Percentiles rank a stretch among this genome's conserved stretches.
Conservation (phyloP, 805 yeast species). For the Saturnispora gosingensis region DNA sequence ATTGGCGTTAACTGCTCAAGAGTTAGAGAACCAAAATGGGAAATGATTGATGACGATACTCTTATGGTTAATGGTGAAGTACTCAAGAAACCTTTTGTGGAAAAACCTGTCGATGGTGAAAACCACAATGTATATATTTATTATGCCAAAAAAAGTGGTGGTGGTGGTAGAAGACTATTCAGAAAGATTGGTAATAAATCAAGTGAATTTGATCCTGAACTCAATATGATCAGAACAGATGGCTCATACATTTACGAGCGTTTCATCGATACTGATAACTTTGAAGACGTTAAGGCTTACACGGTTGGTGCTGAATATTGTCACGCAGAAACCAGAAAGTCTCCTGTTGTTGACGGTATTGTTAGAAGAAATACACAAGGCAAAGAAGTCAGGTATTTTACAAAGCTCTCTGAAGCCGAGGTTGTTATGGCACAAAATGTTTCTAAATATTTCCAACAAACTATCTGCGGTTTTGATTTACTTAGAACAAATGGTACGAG, state of each 20-base stretch:
- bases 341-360: slow-evolving; percentile 99
- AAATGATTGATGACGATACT: slow-evolving; percentile 83
- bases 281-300: slow-evolving; percentile 97
- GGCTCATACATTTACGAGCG: slow-evolving; percentile 90
- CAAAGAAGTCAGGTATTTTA: slow-evolving; percentile 86
- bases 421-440: slow-evolving; percentile 72
- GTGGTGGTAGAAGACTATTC: slow-evolving; percentile 93
- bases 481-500: slow-evolving; percentile 81
- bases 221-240: slow-evolving; percentile 66
- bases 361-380: slow-evolving; percentile 97
- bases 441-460: slow-evolving; percentile 71
- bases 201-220: slow-evolving; percentile 84
- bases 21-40: slow-evolving; percentile 67
- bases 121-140: slow-evolving; percentile 94
- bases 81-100: slow-evolving; percentile 87
- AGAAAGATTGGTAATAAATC: slow-evolving; percentile 96
- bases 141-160: slow-evolving; percentile 82
- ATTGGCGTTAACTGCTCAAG: slow-evolving; percentile 48
- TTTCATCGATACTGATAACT: slow-evolving; percentile 96
- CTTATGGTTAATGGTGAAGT: slow-evolving; percentile 62
- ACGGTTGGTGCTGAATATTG: slow-evolving; percentile 88
- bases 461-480: slow-evolving; percentile 94
- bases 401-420: slow-evolving; percentile 69
- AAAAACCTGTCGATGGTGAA: slow-evolving; percentile 98
- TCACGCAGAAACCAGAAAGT: slow-evolving; percentile 96